Percentiles rank a stretch among this genome's conserved stretches.
These are phyloP conservation scores for Coemansia sp. DNA, from an alignment of 192 early-diverging fungal species.

Conservation along the genomic window DNA sequence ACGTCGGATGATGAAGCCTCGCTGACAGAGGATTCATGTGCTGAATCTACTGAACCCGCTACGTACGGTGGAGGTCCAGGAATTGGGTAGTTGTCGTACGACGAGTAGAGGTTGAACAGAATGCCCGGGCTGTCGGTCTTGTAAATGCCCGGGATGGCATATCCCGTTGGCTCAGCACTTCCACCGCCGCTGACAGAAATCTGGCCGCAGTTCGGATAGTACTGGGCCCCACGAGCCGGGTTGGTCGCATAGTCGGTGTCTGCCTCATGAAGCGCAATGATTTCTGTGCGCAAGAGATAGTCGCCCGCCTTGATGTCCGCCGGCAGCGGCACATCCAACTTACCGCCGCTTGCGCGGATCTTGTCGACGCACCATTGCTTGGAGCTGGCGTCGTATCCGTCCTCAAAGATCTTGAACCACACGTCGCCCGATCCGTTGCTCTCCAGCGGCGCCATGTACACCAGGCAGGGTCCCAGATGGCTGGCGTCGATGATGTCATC, in stretches of 20 bases:
- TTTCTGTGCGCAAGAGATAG: conserved; percentile 21
- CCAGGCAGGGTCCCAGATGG: conserved; percentile 28
- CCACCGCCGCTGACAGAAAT: conserved; percentile 15
- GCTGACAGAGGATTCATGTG: too few relatives aligned
- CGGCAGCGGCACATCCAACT: conserved; percentile 23
- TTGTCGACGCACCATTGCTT: conserved; percentile 34
- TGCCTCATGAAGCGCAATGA: conserved; percentile 28
- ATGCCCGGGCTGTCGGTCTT: conserved; percentile 10
- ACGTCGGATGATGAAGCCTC: too few relatives aligned
- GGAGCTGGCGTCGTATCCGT: conserved; percentile 17
- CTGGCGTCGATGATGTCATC: conserved; percentile 1
- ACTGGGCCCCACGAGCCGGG: conserved; percentile 11
- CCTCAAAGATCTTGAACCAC: conserved; percentile 42
- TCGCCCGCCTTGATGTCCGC: conserved; percentile 18
- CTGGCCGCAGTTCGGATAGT: conserved; percentile 14
- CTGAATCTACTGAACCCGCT: background rate
- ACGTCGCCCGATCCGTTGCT: conserved; percentile 17
- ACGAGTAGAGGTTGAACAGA: conserved; percentile 4
- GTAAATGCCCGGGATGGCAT: conserved; percentile 28
- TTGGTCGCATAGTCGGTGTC: background rate
- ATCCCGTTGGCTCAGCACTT: background rate
- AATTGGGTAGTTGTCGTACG: conserved; percentile 6
- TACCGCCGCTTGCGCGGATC: conserved; percentile 22
- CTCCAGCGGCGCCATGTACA: conserved; percentile 22
- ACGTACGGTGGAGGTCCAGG: conserved; percentile 3